Conservation (phyloP, 2,329 filamentous ascomycete genomes). For the Neonectria ditissima region DNA sequence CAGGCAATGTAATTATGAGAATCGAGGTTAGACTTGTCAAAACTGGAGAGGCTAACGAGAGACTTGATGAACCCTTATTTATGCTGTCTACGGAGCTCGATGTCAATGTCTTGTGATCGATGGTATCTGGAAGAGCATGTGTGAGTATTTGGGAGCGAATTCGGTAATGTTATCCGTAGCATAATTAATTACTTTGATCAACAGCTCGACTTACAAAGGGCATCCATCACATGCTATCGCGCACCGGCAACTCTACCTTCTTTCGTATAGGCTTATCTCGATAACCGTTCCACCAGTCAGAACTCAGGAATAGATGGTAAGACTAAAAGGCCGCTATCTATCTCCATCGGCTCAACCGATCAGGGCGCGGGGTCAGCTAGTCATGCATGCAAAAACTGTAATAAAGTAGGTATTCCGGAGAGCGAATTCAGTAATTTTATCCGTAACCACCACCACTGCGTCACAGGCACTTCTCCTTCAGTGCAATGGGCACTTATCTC, state of each 20-base stretch:
- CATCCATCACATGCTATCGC: not conserved
- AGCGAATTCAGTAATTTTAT: not conserved
- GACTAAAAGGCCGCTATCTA: not conserved
- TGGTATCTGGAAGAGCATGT: not conserved
- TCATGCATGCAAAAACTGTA: not conserved
- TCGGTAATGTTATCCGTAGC: constrained; percentile 7
- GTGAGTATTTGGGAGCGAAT: not conserved
- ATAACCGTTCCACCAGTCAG: not conserved
- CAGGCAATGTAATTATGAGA: not conserved
- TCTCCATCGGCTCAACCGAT: not conserved
- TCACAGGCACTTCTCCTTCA: not conserved
- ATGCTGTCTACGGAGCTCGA: not conserved
- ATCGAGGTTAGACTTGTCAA: no score
- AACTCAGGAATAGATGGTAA: not conserved
- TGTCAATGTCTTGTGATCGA: not conserved
- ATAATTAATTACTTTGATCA: not conserved
- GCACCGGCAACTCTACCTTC: not conserved
- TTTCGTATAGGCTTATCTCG: not conserved
- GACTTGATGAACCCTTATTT: not conserved
- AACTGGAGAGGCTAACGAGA: not conserved
- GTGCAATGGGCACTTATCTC: not conserved
- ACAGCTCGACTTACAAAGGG: not conserved
- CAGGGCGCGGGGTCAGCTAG: not conserved
- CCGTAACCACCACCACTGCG: not conserved
- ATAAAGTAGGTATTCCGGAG: not conserved